Base-by-base conservation (phyloP, 1,284 basidiomycete species). In the Ceratobasidium sp. region DNA sequence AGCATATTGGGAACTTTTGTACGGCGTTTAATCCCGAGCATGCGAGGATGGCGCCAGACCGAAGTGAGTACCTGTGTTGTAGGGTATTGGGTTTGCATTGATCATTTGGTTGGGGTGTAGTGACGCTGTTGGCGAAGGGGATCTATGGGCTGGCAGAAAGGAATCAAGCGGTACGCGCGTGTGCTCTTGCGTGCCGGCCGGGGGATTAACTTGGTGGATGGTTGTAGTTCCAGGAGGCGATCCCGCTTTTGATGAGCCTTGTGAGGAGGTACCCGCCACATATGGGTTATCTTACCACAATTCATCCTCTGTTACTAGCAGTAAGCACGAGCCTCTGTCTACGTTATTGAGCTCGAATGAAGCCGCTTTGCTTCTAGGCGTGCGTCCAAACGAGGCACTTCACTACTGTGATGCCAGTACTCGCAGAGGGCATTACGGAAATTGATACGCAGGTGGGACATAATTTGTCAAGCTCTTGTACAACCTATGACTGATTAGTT, bases 21-120 rank as follows among this genome's bases (percentile, higher is more conserved):
- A 80, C 78, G 5, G 76, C 76, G 14, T 91, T 92, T 75, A 82
- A 85, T 43, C 86, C 88, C 0, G 84, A 84, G 62, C 87, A 90
- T 49, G 89, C 89, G 23, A 83, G 89, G 43, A 79, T 85, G 50
- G 89, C 87, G 2, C 88, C 90, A 8, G 90, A 93, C 74, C 86
- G 88, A 80, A 85, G 91, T 91, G 75, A n/a, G 81, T 76, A n/a
- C 13, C 13, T 62, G 46, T 11, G 32, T 18, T 41, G 0, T 2
- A 35, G 16, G 55, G 59, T 61, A 43, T 54, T n/a, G 54, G 35
- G 18, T 35, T 76, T 38, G 74, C 55, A 32, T 21, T 38, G 6
- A 35, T 69, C 14, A n/a, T n/a, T n/a, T n/a, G 47, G 44, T 6
- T 21, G 7, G 55, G 16, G 14, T 14, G 21, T 67, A 77, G 76